Conservation (phyloP, 1,139 yeast species). For the Wickerhamomyces sp. region DNA sequence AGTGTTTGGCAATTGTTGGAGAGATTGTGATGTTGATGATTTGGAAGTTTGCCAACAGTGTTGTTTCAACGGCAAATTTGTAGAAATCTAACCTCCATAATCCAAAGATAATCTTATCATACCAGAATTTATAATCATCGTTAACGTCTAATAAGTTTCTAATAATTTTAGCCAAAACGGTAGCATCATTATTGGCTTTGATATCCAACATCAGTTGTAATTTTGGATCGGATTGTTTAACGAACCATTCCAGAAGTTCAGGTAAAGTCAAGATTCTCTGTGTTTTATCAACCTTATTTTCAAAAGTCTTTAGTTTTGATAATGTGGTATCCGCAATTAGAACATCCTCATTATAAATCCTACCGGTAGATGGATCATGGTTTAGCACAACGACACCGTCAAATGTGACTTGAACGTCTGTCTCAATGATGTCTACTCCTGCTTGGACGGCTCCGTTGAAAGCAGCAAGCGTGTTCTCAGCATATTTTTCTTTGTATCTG, state of each 20-base stretch:
- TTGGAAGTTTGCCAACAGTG: slow-evolving; percentile 37
- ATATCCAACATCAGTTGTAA: slow-evolving; percentile 67
- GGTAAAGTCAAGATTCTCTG: slow-evolving; percentile 58
- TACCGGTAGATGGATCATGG: slow-evolving; percentile 43
- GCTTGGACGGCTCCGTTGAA: slow-evolving; percentile 64
- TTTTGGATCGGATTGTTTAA: slow-evolving; percentile 28
- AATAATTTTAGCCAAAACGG: slow-evolving; percentile 49
- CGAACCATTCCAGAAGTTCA: slow-evolving; percentile 57
- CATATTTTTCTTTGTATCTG: slow-evolving; percentile 42
- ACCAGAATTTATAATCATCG: slow-evolving; percentile 60
- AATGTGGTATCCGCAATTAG: slow-evolving; percentile 33
- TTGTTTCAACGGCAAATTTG: slow-evolving; percentile 40
- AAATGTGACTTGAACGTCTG: slow-evolving; percentile 67
- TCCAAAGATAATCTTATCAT: slow-evolving; percentile 64
- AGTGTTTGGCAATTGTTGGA: slow-evolving; percentile 28
- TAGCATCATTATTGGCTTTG: slow-evolving; percentile 63
- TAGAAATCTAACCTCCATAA: slow-evolving; percentile 73
- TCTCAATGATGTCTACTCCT: slow-evolving; percentile 73
- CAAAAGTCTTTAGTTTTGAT: slow-evolving; percentile 44
- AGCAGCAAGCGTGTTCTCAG: slow-evolving; percentile 77
- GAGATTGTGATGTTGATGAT: slow-evolving; percentile 50
- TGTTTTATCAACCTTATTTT: slow-evolving; percentile 46
- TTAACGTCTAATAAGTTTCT: slow-evolving; percentile 43
- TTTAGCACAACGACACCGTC: slow-evolving; percentile 74
- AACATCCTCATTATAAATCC: slow-evolving; percentile 30